A percentile compares a stretch with the other conserved stretches of the same genome.
Evolutionary conservation across 768 basidiomycete species (phyloP).

Genomic region (Rhodotorula taiwanensis): DNA sequence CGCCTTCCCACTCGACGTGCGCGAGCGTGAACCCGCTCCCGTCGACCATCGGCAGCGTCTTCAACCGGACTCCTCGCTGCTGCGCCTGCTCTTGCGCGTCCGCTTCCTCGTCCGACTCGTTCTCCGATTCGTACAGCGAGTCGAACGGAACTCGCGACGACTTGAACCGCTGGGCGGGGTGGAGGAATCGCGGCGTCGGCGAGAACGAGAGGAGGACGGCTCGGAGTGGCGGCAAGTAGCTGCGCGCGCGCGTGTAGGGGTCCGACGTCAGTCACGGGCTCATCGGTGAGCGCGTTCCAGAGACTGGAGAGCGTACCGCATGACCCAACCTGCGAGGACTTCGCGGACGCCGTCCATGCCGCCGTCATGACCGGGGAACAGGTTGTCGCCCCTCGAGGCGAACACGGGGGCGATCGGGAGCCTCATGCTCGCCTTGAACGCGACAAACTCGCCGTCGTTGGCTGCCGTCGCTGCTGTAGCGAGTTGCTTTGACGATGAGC

Average conservation of each 20-base stretch:
- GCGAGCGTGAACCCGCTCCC: constrained; percentile 47
- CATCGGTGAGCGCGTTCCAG: too few species aligned
- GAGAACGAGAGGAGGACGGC: constrained; percentile 48
- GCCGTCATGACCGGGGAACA: constrained; percentile 39
- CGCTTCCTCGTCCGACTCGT: not conserved
- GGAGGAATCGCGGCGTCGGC: constrained; percentile 41
- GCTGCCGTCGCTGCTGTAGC: too few species aligned
- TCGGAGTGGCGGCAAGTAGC: constrained; percentile 47
- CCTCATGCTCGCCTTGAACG: constrained; percentile 36
- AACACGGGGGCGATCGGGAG: constrained; percentile 38
- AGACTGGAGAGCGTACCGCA: constrained; percentile 42
- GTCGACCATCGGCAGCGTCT: constrained; percentile 42
- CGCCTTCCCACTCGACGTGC: constrained; percentile 45
- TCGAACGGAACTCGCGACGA: not conserved
- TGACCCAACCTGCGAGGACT: constrained; percentile 48
- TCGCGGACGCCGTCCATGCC: constrained; percentile 46
- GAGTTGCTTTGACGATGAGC: not conserved
- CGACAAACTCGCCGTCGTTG: constrained; percentile 31
- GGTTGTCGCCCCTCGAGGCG: constrained; percentile 18
- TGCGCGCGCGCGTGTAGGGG: constrained; percentile 33
- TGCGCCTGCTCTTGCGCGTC: not conserved
- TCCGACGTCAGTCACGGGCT: too few species aligned
- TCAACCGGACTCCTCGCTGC: constrained; percentile 10
- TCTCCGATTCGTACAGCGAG: not conserved
- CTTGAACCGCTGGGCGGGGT: constrained; percentile 25